Base-by-base conservation (phyloP, 2,329 filamentous ascomycete species). In the Cordyceps sp. region DNA sequence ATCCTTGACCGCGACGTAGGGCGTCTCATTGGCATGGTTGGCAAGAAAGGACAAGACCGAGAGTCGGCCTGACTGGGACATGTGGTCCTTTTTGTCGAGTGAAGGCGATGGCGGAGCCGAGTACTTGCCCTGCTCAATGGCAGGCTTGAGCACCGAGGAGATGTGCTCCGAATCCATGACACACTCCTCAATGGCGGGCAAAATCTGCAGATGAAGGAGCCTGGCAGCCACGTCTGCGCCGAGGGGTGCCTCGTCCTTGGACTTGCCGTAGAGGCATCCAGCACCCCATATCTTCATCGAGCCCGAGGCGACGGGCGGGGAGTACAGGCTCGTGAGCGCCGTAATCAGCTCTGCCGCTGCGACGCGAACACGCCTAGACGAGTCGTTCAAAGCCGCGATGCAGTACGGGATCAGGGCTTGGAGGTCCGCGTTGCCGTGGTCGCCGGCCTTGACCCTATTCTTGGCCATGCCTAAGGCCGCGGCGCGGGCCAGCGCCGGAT, bases 341-440 rank as follows among this genome's bases (percentile, higher is more conserved):
- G 69, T 55, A 21, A 83, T 49, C 21, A 86, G 62, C 32, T 77
- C 69, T 16, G 77, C 74, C 15, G 85, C 80, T 31, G 82, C 74
- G 38, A 75, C 73, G 28, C 86, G 78, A 26, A 93, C 78, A 38
- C 73, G 73, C 39, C 77, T 74, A 2, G 81, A 81, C 5, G 73
- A 58, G 49, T 96, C 88, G 17, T 72, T 64, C 14, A 96, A 66
- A 16, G 79, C 80, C 24, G 69, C 62, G 29, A 94, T 58, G 21
- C 78, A 61, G 54, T 93, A 94, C 3, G 88, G 88, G n/a, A 93
- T 48, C 14, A 94, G 51, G 10, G 73, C 69, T 48, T 96, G 88
- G 30, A 86, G 64, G 48, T 93, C 80, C 7, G 69, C 47, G 15
- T 59, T 58, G 16, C 47, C 51, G 33, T 58, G 61, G 36, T 66